Evolutionary conservation across 179 eudicot species (phyloP).

Genomic region (Patellifolia procumbens): DNA sequence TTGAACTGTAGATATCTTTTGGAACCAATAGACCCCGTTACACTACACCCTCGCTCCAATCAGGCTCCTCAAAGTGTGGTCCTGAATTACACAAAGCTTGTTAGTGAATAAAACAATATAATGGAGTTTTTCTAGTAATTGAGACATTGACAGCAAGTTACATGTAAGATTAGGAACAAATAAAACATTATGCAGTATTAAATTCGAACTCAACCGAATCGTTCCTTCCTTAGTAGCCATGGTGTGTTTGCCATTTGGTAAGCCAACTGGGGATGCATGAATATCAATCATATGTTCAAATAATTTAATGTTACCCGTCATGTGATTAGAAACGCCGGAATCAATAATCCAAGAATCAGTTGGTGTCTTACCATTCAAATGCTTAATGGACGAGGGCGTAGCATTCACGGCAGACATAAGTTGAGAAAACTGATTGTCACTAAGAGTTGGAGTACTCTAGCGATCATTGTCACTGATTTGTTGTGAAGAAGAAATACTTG

Average conservation of each 20-base stretch:
- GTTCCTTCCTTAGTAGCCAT: too few species aligned
- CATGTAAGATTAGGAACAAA: too few species aligned
- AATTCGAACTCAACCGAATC: too few species aligned
- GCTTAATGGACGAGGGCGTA: not conserved
- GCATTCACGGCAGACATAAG: not conserved
- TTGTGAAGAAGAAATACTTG: not conserved
- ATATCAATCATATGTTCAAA: too few species aligned
- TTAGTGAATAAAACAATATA: not conserved
- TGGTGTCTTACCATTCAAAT: not conserved
- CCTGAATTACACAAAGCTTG: slow-evolving; percentile 12
- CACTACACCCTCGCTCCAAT: not conserved
- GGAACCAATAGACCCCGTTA: not conserved
- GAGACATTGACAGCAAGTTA: too few species aligned
- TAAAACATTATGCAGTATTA: too few species aligned
- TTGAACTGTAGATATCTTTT: too few species aligned
- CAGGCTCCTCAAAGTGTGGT: not conserved
- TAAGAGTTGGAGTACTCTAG: not conserved
- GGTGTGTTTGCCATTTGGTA: too few species aligned
- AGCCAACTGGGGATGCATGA: too few species aligned
- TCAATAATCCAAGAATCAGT: too few species aligned
- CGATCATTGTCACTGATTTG: not conserved
- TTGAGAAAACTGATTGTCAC: not conserved
- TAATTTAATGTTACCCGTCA: too few species aligned
- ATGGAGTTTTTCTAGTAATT: not conserved
- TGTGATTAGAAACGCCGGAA: too few species aligned